These are phyloP conservation scores for Parasarocladium wereldwijsianum DNA, from an alignment of 2,329 filamentous ascomycete genomes.

Conservation along the genomic window DNA sequence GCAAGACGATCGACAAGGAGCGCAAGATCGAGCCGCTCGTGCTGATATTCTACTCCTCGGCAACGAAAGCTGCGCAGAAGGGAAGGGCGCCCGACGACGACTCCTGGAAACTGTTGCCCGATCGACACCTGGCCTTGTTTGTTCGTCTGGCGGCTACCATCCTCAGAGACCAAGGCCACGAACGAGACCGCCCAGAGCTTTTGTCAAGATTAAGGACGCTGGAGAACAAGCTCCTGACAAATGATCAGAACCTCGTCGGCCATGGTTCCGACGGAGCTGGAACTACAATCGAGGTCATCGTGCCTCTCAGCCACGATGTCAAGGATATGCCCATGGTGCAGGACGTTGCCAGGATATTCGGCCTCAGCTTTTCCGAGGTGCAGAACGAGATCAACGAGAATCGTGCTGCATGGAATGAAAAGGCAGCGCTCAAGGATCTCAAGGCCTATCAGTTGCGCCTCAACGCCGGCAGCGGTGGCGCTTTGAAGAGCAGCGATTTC, in stretches of 20 bases:
- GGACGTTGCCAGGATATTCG: slow-evolving; percentile 75
- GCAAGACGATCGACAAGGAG: slow-evolving; percentile 87
- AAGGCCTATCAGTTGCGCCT: slow-evolving; percentile 88
- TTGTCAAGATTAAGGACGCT: slow-evolving; percentile 63
- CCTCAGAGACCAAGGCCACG: slow-evolving; percentile 71
- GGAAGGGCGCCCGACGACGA: slow-evolving; percentile 66
- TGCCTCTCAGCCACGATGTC: slow-evolving; percentile 78
- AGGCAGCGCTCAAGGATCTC: slow-evolving; percentile 76
- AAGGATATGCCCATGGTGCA: slow-evolving; percentile 95
- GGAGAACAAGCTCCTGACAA: slow-evolving; percentile 85
- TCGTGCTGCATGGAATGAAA: slow-evolving; percentile 74
- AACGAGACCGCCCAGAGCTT: slow-evolving; percentile 73
- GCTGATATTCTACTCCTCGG: slow-evolving; percentile 90
- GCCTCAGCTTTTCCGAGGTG: slow-evolving; percentile 60
- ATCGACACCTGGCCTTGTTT: slow-evolving; percentile 89
- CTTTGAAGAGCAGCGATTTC: slow-evolving; percentile 74
- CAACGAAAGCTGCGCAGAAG: slow-evolving; percentile 71
- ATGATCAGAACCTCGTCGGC: slow-evolving; percentile 67
- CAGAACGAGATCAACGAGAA: slow-evolving; percentile 80
- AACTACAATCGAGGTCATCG: slow-evolving; percentile 60
- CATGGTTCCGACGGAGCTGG: slow-evolving; percentile 18
- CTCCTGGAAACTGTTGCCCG: slow-evolving; percentile 79
- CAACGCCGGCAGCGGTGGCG: slow-evolving; percentile 63
- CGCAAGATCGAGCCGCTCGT: slow-evolving; percentile 83
- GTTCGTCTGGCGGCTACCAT: slow-evolving; percentile 72